A percentile compares a stretch with the other conserved stretches of the same genome.
Evolutionary conservation across 306 rosid species (phyloP).

Genomic region (Sicyos baderoa): DNA sequence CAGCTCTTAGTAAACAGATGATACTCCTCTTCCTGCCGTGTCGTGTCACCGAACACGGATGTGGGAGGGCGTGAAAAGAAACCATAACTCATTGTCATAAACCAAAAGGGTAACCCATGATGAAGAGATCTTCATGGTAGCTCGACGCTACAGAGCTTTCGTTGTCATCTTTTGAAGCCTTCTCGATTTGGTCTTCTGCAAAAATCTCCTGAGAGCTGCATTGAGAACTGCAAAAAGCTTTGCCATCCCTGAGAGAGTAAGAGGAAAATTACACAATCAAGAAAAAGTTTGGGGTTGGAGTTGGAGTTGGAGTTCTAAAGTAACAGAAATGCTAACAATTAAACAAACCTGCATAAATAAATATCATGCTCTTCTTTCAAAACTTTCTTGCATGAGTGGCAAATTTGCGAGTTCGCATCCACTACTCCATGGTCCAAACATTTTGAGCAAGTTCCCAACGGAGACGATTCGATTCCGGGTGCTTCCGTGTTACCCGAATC

Average conservation of each 20-base stretch:
- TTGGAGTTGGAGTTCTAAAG: neutral
- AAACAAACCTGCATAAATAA: conserved; percentile 46
- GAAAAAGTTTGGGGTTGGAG: too few relatives aligned
- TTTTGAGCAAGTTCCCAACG: conserved; percentile 23
- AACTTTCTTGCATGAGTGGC: conserved; percentile 46
- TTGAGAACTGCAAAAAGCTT: conserved; percentile 59
- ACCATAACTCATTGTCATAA: conserved; percentile 22
- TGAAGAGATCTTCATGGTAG: conserved; percentile 54
- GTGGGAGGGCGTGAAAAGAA: conserved; percentile 19
- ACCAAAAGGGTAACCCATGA: conserved; percentile 41
- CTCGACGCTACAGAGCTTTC: conserved; percentile 54
- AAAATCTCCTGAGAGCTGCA: conserved; percentile 41
- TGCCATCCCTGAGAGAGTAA: conserved; percentile 36
- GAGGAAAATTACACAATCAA: conserved; percentile 17
- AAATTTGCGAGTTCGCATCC: conserved; percentile 30
- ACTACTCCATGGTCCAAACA: conserved; percentile 23
- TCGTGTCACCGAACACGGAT: conserved; percentile 12
- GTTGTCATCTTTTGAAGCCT: conserved; percentile 24
- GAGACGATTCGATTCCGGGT: conserved; percentile 30
- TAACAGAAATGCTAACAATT: neutral
- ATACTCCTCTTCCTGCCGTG: conserved; percentile 21
- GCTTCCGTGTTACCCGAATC: conserved; percentile 42
- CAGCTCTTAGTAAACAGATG: conserved; percentile 31
- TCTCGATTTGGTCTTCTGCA: conserved; percentile 40
- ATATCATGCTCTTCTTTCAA: conserved; percentile 43